Evolutionary conservation across 371 early-diverging fungal genomes (phyloP).

Genomic region (Chytridium lagenaria): DNA sequence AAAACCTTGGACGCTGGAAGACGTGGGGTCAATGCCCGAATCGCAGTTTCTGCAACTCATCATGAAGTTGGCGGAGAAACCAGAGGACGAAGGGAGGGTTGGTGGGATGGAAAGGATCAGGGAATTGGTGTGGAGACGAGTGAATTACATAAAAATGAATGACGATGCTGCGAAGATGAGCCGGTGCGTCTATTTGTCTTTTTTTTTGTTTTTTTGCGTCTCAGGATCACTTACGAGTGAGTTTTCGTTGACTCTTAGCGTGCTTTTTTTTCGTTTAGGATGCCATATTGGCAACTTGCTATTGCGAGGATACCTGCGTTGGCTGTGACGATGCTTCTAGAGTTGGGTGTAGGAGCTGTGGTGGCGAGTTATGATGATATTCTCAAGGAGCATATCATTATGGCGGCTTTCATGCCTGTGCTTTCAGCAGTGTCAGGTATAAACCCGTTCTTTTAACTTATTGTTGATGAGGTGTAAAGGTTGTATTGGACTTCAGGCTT

Average conservation of each 20-base stretch:
- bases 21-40: slow-evolving; percentile 31
- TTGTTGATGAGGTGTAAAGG: slow-evolving; percentile 29
- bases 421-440: slow-evolving; percentile 47
- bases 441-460: background rate
- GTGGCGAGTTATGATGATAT: slow-evolving; percentile 26
- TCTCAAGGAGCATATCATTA: slow-evolving; percentile 33
- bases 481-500: slow-evolving; percentile 52
- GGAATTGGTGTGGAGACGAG: slow-evolving; percentile 32
- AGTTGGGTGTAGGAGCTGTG: slow-evolving; percentile 46
- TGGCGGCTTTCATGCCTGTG: slow-evolving; percentile 51
- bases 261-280: slow-evolving; percentile 25
- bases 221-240: no score
- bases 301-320: slow-evolving; percentile 47
- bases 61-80: slow-evolving; percentile 16
- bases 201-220: no score
- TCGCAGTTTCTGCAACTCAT: slow-evolving; percentile 35
- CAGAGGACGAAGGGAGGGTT: slow-evolving; percentile 9
- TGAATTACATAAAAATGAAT: slow-evolving; percentile 33
- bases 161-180: slow-evolving; percentile 46
- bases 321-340: slow-evolving; percentile 42
- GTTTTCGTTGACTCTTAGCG: background rate
- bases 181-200: background rate
- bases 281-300: slow-evolving; percentile 48
- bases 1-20: slow-evolving; percentile 7
- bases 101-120: slow-evolving; percentile 24